Conservation (phyloP, 2,329 filamentous ascomycete genomes). For the Diaporthe sp. region DNA sequence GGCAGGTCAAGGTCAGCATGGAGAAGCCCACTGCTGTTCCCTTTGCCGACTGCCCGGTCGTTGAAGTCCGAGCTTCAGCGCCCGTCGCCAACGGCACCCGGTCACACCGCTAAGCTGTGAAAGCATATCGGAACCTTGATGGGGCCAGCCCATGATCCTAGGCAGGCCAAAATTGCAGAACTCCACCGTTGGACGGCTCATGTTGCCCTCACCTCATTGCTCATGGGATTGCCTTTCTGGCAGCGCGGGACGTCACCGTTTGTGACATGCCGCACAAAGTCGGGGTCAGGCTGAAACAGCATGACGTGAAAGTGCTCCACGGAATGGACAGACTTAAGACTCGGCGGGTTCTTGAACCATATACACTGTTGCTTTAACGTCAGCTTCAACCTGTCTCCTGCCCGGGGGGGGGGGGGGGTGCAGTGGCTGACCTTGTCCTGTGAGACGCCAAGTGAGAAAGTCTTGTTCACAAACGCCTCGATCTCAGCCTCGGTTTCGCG, state of each 20-base stretch:
- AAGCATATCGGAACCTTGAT: background rate
- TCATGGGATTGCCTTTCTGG: conserved; percentile 53
- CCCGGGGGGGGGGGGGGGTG: background rate
- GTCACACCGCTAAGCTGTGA: conserved; percentile 27
- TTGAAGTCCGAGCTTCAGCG: conserved; percentile 67
- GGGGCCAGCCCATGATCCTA: conserved; percentile 12
- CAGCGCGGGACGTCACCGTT: conserved; percentile 79
- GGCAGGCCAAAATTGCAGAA: background rate
- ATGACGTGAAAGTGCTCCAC: conserved; percentile 97
- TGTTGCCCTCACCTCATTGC: background rate
- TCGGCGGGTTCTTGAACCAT: conserved; percentile 93
- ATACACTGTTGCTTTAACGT: conserved; percentile 55
- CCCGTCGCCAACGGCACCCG: conserved; percentile 24
- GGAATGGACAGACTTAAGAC: conserved; percentile 85
- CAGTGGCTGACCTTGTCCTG: conserved; percentile 65
- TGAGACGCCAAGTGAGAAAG: conserved; percentile 71
- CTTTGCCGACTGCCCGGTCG: conserved; percentile 78
- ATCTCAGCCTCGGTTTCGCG: conserved; percentile 73
- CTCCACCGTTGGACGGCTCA: background rate
- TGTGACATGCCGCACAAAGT: conserved; percentile 79
- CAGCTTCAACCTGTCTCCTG: conserved; percentile 33
- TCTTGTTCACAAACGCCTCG: conserved; percentile 76
- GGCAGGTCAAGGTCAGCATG: conserved; percentile 72
- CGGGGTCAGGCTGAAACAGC: conserved; percentile 81
- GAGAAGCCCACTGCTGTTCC: conserved; percentile 82